Evolutionary conservation across 140 eudicot species (phyloP), one percentile per base, ranked within the genome.

Genomic region (Stevia rebaudiana): DNA sequence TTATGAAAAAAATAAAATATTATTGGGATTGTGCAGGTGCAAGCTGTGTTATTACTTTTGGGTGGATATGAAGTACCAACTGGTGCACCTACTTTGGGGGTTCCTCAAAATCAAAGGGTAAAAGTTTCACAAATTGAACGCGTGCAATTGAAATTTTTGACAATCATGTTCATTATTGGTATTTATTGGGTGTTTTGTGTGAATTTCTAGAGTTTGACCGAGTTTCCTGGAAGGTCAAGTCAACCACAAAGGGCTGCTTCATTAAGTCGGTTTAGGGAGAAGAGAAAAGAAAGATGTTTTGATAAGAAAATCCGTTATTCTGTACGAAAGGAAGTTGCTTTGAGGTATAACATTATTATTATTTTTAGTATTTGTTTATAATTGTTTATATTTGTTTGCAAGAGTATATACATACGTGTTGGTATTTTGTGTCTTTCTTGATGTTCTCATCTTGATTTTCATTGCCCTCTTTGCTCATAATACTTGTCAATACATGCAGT

Each of bases 261-360:
- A 31, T 79, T 89, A 73, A 84, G 74, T 77, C 84, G 95, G 70
- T 89, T 89, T 24, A 82, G 97, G 28, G 91, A 89, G 75, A 89
- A 89, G 82, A 83, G 89, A 59, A 89, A 89, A 71, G 97, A 89
- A 53, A 64, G 92, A 67, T 82, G 91, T 66, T 89, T 85, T 61
- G 97, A 89, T 43, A 89, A 89, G 78, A 89, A 89, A 83, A 85
- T 89, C 30, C 95, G 97, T 4, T 89, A 89, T 61, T 80, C 75
- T n/a, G 90, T 84, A 53, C 81, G 95, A 19, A 86, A 89, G 76
- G 97, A 89, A 81, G 95, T 89, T 51, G 97, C 97, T 7, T 82
- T 85, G 24, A 80, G 94, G 96, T 88, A 80, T 56, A 37, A 25
- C 31, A 47, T 11, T 63, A 15, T 3, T n/a, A n/a, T n/a, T n/a